Evolutionary conservation across 768 basidiomycete species (phyloP).

Genomic region (Russula dissimulans): DNA sequence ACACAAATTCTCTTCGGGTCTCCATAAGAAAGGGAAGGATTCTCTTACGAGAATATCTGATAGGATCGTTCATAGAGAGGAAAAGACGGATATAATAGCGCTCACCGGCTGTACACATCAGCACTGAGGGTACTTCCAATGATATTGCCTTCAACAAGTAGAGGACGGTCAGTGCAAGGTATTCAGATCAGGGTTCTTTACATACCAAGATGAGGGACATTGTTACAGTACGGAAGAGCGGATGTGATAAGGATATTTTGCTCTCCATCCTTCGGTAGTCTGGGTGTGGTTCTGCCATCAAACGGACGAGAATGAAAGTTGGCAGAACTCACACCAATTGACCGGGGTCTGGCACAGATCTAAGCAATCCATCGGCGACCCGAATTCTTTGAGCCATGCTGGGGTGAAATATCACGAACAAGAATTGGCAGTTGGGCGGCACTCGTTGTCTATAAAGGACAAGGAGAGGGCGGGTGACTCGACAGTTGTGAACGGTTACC

Average conservation of each 20-base stretch:
- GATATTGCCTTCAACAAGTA: conserved; percentile 54
- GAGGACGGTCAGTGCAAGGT: not conserved
- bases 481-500: not conserved
- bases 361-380: conserved; percentile 35
- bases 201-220: conserved; percentile 90
- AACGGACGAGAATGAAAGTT: not conserved
- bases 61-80: not conserved
- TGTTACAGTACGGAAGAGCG: conserved; percentile 93
- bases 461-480: not conserved
- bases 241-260: conserved; percentile 88
- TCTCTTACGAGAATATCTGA: conserved; percentile 52
- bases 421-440: not conserved
- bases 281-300: conserved; percentile 22
- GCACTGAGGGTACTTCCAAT: conserved; percentile 96
- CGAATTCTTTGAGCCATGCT: conserved; percentile 34
- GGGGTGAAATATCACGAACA: not conserved
- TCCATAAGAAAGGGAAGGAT: not conserved
- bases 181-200: conserved; percentile 15
- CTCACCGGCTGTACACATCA: conserved; percentile 90
- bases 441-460: not conserved
- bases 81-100: conserved; percentile 15
- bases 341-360: conserved; percentile 34
- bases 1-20: conserved; percentile 3
- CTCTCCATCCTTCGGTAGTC: conserved; percentile 77
- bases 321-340: conserved; percentile 34